Conservation (phyloP, 495 filamentous ascomycete genomes). For the Talaromyces nanjingensis region DNA sequence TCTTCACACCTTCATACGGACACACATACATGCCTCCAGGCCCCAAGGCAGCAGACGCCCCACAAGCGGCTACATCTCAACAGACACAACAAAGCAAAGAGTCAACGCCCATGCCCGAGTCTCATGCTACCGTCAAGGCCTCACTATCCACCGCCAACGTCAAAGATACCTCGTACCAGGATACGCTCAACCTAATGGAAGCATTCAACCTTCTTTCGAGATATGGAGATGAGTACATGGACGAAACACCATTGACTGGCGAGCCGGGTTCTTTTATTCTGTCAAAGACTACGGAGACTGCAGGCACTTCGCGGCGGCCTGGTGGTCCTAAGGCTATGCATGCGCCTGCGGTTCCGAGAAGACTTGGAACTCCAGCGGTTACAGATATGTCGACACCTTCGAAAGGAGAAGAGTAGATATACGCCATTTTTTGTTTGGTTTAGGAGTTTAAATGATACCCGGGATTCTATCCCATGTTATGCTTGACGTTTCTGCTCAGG, state of each 20-base stretch:
- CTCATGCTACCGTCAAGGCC: constrained; percentile 28
- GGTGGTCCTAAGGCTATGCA: constrained; percentile 12
- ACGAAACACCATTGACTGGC: constrained; percentile 82
- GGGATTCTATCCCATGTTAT: not conserved
- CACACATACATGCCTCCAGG: constrained; percentile 61
- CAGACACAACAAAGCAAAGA: constrained; percentile 46
- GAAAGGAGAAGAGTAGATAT: not conserved
- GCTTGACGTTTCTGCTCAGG: not conserved
- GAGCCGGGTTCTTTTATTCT: constrained; percentile 83
- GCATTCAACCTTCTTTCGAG: constrained; percentile 56
- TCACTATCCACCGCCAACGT: constrained; percentile 22
- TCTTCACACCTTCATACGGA: constrained; percentile 66
- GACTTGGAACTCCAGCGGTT: constrained; percentile 6
- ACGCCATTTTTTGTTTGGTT: not conserved
- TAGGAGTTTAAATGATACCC: constrained; percentile 7
- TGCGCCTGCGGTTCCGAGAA: constrained; percentile 9
- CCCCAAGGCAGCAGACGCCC: constrained; percentile 30
- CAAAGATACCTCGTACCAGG: constrained; percentile 27
- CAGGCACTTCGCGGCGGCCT: not conserved
- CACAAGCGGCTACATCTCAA: constrained; percentile 18
- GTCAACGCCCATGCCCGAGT: constrained; percentile 54
- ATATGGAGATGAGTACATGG: constrained; percentile 76
- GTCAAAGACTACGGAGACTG: constrained; percentile 35
- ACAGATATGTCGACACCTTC: constrained; percentile 4
- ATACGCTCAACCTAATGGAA: constrained; percentile 56